Conservation (phyloP, 495 filamentous ascomycete genomes). For the Hypoxylon perforatum region DNA sequence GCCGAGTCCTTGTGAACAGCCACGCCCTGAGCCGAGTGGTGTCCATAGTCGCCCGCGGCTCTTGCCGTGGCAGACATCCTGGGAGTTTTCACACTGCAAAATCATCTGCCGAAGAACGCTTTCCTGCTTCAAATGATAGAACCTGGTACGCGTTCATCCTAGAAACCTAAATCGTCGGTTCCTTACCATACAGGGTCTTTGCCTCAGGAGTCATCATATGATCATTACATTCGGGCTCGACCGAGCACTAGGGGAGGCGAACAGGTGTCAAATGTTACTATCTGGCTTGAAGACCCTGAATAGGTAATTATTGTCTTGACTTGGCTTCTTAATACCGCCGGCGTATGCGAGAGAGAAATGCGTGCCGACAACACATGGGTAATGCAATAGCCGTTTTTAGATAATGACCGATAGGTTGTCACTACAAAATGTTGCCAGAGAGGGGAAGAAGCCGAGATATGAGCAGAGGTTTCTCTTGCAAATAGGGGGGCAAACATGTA, state of each 20-base stretch:
- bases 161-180: neutral
- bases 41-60: conserved; percentile 5
- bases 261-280: neutral
- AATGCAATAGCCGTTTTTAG: neutral
- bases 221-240: neutral
- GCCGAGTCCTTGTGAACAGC: neutral
- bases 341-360: neutral
- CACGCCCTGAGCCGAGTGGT: neutral
- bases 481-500: neutral
- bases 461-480: neutral
- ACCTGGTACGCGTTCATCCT: neutral
- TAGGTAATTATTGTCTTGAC: neutral
- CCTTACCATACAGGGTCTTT: neutral
- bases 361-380: neutral
- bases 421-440: neutral
- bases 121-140: neutral
- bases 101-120: conserved; percentile 3
- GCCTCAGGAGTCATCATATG: neutral
- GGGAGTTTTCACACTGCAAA: neutral
- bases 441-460: neutral
- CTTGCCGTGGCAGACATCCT: neutral
- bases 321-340: neutral
- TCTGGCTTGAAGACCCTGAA: neutral
- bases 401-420: neutral
- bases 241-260: neutral